Base-by-base conservation (phyloP, 176 grass and related monocot genomes). In the Zoysia pacifica region DNA sequence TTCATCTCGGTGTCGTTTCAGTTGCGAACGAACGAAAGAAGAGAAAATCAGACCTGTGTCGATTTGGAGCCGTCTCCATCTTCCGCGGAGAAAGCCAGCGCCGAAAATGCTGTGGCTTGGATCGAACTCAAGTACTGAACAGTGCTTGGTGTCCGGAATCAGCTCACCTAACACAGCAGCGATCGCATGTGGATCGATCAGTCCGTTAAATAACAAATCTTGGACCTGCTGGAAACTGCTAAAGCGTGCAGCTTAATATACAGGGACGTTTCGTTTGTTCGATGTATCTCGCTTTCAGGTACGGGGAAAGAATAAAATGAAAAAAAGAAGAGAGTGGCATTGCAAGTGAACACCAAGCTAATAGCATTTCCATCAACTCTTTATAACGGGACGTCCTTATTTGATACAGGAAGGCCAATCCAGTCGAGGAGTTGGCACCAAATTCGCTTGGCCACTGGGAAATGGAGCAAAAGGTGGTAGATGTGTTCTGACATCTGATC, bases 21-120 rank as follows among this genome's bases (percentile, higher is more conserved):
- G 19, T 56, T 43, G 9, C 1, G 36, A 64, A 39, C 9, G 54
- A n/a, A 48, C 3, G 3, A 43, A 76, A 48, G 43, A 60, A 28
- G 20, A 28, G 36, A 12, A 18, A 6, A 72, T 37, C 62, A 63
- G 3, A 7, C 11, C 40, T 66, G 48, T 54, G 76, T 79, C 76
- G 12, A 43, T 79, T 63, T 68, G 18, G 67, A 14, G 63, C 49
- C 42, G 38, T 73, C 56, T 75, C n/a, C 19, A 35, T 61, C 72
- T 75, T 90, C 60, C 72, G 82, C 50, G 86, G 83, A 82, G 82
- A 79, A 90, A 80, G 86, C 69, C 39, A 86, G 70, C 19, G 81
- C 28, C 44, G 89, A 86, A 71, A 14, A 51, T 79, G 73, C 82
- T 87, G 77, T 94, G 44, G 89, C 91, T 94, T 92, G 28, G 28